Base-by-base conservation (phyloP, 2,329 filamentous ascomycete species). In the Colletotrichum siamense region DNA sequence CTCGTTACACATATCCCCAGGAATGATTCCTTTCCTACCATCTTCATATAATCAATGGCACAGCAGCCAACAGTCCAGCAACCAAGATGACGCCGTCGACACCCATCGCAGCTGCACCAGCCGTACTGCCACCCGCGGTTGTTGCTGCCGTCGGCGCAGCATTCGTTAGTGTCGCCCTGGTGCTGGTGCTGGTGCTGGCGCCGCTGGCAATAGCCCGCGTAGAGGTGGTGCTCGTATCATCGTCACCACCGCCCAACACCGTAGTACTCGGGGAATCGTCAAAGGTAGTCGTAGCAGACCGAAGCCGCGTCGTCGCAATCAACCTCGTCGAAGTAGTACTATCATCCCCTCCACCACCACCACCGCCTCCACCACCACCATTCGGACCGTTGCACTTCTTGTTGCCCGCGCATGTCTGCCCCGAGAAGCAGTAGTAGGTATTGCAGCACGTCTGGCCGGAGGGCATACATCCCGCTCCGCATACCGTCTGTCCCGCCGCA, bases 401-500 rank as follows among this genome's bases (percentile, higher is more conserved):
- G n/a, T 61, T 59, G 1, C 32, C 61, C 6, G 26, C 57, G 24
- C 79, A 81, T 5, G 24, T 74, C 57, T 75, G 73, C 9, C 78
- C 79, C 24, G 66, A 24, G 44, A 68, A 66, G 73, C 79, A 81
- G 76, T 78, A 79, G 2, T 69, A 76, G 1, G 77, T 76, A 6
- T 74, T 61, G 32, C 82, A 83, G 75, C 82, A 83, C 49, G 82
- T 80, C 39, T 77, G 75, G 8, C 81, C 82, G 9, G 62, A 26
- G 10, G 82, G 82, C 81, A 83, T 83, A 49, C 82, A 83, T 7
- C 80, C 80, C 8, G 65, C 63, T 7, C 77, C 80, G 7, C 81
- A 83, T 2, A n/a, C 57, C 55, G 80, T 78, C 55, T 82, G 24
- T 3, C 57, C 65, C 4, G 64, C 13, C 4, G 15, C 26, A 32